These are phyloP conservation scores for Coffea eugenioides DNA, from an alignment of 257 asterid species.

Conservation along the genomic window DNA sequence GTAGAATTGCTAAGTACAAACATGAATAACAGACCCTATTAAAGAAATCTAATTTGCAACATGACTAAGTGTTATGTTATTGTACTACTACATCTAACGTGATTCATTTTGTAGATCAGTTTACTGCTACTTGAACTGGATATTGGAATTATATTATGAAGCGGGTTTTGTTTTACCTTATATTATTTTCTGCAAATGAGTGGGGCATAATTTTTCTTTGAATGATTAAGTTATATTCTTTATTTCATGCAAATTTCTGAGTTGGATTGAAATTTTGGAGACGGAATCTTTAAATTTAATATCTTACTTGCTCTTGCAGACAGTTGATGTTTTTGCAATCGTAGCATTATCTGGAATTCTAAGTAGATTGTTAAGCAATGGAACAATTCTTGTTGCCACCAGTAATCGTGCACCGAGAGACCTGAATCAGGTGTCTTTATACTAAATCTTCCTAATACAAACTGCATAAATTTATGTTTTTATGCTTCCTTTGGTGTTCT, in stretches of 20 bases:
- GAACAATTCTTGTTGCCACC: slow-evolving; percentile 95
- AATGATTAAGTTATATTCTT: not conserved
- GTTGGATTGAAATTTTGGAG: too few species aligned
- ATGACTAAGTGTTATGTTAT: not conserved
- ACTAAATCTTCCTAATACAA: not conserved
- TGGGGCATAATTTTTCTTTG: not conserved
- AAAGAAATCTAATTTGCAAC: not conserved
- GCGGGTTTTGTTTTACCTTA: not conserved
- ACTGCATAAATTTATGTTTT: not conserved
- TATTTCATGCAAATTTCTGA: too few species aligned
- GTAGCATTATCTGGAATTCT: slow-evolving; percentile 96
- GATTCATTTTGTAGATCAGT: not conserved
- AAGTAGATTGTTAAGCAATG: slow-evolving; percentile 89
- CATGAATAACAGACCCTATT: not conserved
- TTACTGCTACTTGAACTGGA: not conserved
- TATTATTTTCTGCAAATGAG: too few species aligned
- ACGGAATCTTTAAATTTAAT: not conserved
- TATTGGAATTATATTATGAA: too few species aligned
- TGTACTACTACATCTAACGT: not conserved
- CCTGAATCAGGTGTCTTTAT: slow-evolving; percentile 65
- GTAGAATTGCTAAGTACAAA: not conserved
- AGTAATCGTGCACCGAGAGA: slow-evolving; percentile 97
- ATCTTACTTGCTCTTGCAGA: slow-evolving; percentile 48
- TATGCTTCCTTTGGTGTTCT: not conserved
- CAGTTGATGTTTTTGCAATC: slow-evolving; percentile 95